Evolutionary conservation across 192 early-diverging fungal genomes (phyloP).

Genomic region (Rhizophagus clarus): DNA sequence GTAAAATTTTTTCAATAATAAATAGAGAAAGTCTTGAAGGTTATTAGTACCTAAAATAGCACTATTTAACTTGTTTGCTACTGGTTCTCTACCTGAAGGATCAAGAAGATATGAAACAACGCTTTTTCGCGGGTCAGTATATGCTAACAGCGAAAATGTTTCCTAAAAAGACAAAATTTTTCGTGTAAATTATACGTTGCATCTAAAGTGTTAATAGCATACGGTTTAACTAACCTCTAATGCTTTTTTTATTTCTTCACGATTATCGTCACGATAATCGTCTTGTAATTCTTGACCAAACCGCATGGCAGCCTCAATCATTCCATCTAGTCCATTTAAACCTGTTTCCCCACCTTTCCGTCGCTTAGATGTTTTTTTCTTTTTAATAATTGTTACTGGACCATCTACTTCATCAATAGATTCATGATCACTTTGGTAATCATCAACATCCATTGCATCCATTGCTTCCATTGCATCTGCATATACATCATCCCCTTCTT

Average conservation of each 20-base stretch:
- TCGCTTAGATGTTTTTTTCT: constrained; percentile 27
- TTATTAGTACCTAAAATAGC: constrained; percentile 59
- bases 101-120: constrained; percentile 56
- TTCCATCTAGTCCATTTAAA: constrained; percentile 33
- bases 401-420: not conserved
- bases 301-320: constrained; percentile 43
- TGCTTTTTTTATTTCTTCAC: constrained; percentile 37
- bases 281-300: constrained; percentile 60
- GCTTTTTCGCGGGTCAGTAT: constrained; percentile 59
- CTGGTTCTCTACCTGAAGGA: constrained; percentile 50
- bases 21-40: not conserved
- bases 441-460: constrained; percentile 44
- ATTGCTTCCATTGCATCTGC: constrained; percentile 33
- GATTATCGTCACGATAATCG: constrained; percentile 42
- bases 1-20: not conserved
- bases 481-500: constrained; percentile 31
- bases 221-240: constrained; percentile 22
- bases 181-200: not conserved
- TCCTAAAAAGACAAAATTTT: constrained; percentile 48
- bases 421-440: constrained; percentile 1
- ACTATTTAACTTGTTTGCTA: constrained; percentile 69
- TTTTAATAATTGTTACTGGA: not conserved
- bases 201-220: constrained; percentile 35
- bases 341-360: constrained; percentile 11
- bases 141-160: constrained; percentile 73